Evolutionary conservation across 345 rosid species (phyloP), one percentile per base, ranked within the genome.

Genomic region (Heritiera littoralis): DNA sequence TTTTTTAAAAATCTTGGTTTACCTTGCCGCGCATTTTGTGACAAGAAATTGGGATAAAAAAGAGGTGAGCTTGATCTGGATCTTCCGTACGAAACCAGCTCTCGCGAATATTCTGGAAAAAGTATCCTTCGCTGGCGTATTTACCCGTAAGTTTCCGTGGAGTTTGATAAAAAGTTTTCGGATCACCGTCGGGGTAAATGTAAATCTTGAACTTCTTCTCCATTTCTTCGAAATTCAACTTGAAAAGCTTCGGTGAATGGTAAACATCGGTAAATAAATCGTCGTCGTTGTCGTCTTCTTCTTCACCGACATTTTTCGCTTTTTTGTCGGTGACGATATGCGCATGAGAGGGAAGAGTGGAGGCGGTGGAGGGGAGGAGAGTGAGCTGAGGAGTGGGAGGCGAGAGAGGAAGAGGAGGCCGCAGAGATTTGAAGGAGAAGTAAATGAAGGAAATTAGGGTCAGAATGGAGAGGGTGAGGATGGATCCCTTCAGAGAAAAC

Each of bases 1-100:
- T 38, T 2, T 38, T 38, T 38, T 0, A 2, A 38, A 41, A 41
- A 41, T 43, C 3, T 71, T 72, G 18, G 9, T 12, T 38, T 86
- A 94, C 99, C 94, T 92, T 94, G 80, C 99, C 98, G 17, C 99
- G 94, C 99, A 96, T 96, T 88, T 96, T 96, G 80, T 94, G 99
- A 84, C 97, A 94, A 5, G 98, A 96, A 38, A 96, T 90, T 15
- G 99, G 99, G 77, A 96, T 86, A 85, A 94, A 96, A 81, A 96
- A 96, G 81, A 92, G 90, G 83, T 94, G 94, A 14, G 99, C 98
- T 43, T 88, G 87, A 60, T 92, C 92, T 18, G 98, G 97, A 90
- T 96, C 92, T 14, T 81, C 80, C 41, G 95, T 92, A 10, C 94
- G 86, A 76, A 96, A 96, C 4, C 69, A 82, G 76, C 92, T 87